Conservation (phyloP, 108 stramenopile species). For the Aurantiochytrium sp. region DNA sequence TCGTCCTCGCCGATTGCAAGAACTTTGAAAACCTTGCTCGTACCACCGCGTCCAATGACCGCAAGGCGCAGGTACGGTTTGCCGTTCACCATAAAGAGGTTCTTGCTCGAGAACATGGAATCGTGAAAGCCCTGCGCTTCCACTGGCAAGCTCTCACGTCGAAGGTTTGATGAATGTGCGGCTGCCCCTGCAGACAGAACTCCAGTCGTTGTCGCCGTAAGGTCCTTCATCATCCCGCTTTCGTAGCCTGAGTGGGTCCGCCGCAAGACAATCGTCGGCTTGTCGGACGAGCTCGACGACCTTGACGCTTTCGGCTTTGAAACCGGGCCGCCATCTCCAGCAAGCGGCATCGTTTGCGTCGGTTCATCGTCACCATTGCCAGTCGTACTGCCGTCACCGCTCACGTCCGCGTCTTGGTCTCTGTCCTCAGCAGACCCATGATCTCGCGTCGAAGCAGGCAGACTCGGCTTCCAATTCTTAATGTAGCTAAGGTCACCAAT, state of each 20-base stretch:
- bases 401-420: neutral
- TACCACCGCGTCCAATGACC: slow-evolving; percentile 88
- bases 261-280: neutral
- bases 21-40: slow-evolving; percentile 86
- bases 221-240: neutral
- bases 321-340: neutral
- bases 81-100: slow-evolving; percentile 70
- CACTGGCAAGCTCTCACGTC: neutral
- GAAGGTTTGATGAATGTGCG: neutral
- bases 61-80: slow-evolving; percentile 76
- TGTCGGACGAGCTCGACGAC: neutral
- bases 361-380: neutral
- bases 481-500: neutral
- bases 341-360: neutral
- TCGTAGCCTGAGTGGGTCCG: neutral
- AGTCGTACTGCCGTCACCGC: too few species aligned
- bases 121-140: neutral
- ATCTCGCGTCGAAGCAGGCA: neutral
- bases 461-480: neutral
- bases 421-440: neutral
- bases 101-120: slow-evolving; percentile 64
- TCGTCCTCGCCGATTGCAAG: slow-evolving; percentile 58
- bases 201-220: neutral
- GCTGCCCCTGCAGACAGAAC: neutral
- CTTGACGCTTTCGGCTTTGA: neutral